phyloP scores from a whole-genome alignment of 2,329 filamentous ascomycete genomes.

The Aspergillus novofumigatus region DNA sequence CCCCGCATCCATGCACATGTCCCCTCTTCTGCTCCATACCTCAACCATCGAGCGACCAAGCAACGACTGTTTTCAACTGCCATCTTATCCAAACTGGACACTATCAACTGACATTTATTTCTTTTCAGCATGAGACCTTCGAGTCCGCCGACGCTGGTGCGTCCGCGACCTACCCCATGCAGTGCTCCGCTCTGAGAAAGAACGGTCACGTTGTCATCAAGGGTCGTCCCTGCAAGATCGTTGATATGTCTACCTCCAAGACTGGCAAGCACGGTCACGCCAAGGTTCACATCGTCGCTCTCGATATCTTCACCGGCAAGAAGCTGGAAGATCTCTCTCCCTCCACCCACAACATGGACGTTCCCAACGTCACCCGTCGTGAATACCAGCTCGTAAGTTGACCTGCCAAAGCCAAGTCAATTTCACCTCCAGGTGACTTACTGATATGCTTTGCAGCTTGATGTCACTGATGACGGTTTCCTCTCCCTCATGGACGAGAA shows the following conservation, averaged over 20 bases:
- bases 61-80: background rate
- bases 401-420: background rate
- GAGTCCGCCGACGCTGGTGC: constrained; percentile 94
- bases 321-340: constrained; percentile 99
- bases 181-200: constrained; percentile 99
- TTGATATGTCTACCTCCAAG: constrained; percentile 99
- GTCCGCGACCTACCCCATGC: constrained; percentile 91
- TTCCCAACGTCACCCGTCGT: constrained; percentile 84
- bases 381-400: constrained; percentile 89
- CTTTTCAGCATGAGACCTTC: constrained; percentile 68
- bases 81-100: background rate
- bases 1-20: constrained; percentile 27
- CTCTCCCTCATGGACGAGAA: constrained; percentile 88
- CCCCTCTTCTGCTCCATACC: constrained; percentile 3
- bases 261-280: constrained; percentile 99
- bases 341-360: constrained; percentile 83
- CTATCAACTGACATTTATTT: constrained; percentile 16
- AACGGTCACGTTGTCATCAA: constrained; percentile 99
- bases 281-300: constrained; percentile 97
- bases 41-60: constrained; percentile 3
- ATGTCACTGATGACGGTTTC: constrained; percentile 91
- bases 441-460: constrained; percentile 56
- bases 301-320: constrained; percentile 99
- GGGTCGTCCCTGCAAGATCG: constrained; percentile 98
- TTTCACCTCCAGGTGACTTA: background rate